These are phyloP conservation scores for Hordeum pubiflorum DNA, from an alignment of 202 grass and related monocot species.

Conservation along the genomic window DNA sequence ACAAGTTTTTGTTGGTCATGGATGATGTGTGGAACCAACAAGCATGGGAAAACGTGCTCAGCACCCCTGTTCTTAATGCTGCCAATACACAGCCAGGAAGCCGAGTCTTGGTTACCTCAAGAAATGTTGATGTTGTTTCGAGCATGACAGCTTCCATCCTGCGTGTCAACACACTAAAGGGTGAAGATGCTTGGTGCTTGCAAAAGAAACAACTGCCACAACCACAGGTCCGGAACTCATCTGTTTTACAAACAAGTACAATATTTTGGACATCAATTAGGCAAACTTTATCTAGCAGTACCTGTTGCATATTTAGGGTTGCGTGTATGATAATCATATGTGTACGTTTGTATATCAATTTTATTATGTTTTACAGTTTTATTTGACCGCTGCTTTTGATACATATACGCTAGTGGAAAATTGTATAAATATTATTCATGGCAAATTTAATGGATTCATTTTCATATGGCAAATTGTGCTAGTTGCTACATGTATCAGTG, in stretches of 20 bases:
- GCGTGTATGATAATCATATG: too few species aligned
- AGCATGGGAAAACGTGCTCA: neutral
- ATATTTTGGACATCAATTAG: neutral
- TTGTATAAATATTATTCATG: too few species aligned
- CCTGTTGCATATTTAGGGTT: too few species aligned
- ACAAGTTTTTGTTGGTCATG: neutral
- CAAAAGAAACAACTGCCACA: neutral
- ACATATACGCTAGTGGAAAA: too few species aligned
- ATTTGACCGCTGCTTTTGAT: too few species aligned
- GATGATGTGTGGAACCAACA: neutral
- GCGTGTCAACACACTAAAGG: neutral
- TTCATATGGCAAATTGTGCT: too few species aligned
- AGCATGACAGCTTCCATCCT: neutral
- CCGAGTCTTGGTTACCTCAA: neutral
- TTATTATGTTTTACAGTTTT: too few species aligned
- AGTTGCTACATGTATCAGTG: too few species aligned
- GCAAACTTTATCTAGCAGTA: too few species aligned
- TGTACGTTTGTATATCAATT: too few species aligned
- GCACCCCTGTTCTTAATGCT: neutral
- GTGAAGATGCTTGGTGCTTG: neutral
- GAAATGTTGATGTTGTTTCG: neutral
- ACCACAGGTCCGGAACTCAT: neutral
- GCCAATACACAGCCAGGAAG: neutral
- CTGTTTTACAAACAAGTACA: neutral
- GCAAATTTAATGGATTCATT: too few species aligned